Evolutionary conservation across 2,329 filamentous ascomycete genomes (phyloP).

Genomic region (Trichophyton schoenleinii): DNA sequence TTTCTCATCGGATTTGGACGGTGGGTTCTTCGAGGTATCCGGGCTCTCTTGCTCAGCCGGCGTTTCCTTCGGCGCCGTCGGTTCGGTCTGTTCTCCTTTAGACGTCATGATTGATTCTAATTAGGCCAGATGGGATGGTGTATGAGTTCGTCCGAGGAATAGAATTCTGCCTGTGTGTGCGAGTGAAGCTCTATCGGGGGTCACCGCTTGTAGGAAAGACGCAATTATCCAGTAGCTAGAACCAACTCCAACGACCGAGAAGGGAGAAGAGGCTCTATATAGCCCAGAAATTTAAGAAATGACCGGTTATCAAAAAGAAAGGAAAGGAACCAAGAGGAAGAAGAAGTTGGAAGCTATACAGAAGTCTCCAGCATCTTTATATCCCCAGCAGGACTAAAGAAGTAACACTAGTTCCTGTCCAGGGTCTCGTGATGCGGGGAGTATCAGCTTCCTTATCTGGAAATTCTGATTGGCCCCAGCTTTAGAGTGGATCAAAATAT

Average conservation of each 20-base stretch:
- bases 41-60: neutral
- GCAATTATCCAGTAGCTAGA: neutral
- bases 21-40: neutral
- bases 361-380: neutral
- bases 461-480: neutral
- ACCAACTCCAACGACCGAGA: neutral
- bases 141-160: neutral
- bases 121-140: neutral
- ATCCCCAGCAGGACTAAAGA: neutral
- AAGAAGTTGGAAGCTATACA: neutral
- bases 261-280: neutral
- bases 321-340: neutral
- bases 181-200: neutral
- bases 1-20: neutral
- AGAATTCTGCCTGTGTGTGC: neutral
- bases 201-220: neutral
- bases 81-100: neutral
- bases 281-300: neutral
- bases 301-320: neutral
- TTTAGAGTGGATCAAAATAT: neutral
- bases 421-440: conserved; percentile 3
- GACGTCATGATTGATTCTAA: neutral
- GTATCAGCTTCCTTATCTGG: neutral
- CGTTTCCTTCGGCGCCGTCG: neutral
- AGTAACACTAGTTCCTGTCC: neutral